These are phyloP conservation scores for Pseudozyma tsukubaensis DNA, from an alignment of 1,284 basidiomycete species.

Conservation along the genomic window DNA sequence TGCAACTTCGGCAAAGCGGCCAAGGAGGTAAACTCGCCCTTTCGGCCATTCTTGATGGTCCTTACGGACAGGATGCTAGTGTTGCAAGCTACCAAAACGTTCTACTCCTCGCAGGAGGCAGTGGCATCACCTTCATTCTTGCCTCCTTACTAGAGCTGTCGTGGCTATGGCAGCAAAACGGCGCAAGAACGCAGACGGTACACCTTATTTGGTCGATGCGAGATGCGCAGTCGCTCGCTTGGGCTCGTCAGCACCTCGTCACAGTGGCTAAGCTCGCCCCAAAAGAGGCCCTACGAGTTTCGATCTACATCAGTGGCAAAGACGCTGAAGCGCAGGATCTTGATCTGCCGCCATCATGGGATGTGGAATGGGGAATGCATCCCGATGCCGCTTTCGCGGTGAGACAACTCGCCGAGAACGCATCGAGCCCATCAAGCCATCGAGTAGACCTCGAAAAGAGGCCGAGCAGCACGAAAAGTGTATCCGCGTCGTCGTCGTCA, in stretches of 20 bases:
- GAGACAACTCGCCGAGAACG: slow-evolving; percentile 8
- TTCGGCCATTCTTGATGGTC: slow-evolving; percentile 54
- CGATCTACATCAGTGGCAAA: slow-evolving; percentile 35
- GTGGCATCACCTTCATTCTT: slow-evolving; percentile 55
- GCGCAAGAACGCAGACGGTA: slow-evolving; percentile 15
- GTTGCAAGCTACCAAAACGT: slow-evolving; percentile 29
- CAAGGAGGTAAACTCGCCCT: slow-evolving; percentile 3
- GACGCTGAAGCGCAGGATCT: slow-evolving; percentile 6
- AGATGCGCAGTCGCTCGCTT: slow-evolving; percentile 16
- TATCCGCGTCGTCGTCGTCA: not conserved
- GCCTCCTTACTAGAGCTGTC: slow-evolving; percentile 46
- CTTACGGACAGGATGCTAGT: slow-evolving; percentile 51
- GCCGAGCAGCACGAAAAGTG: not conserved
- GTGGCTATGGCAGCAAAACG: slow-evolving; percentile 43
- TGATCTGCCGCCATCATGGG: slow-evolving; percentile 17
- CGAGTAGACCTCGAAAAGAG: slow-evolving; percentile 21
- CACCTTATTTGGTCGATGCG: slow-evolving; percentile 49
- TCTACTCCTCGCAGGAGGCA: slow-evolving; percentile 53
- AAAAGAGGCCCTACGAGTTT: slow-evolving; percentile 15
- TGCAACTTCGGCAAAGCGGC: not conserved
- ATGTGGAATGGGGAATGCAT: slow-evolving; percentile 21
- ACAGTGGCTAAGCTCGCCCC: slow-evolving; percentile 30
- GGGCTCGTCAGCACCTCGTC: slow-evolving; percentile 30
- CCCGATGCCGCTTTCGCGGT: slow-evolving; percentile 31
- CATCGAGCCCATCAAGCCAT: not conserved